Evolutionary conservation across 805 yeast species (phyloP).

Genomic region (Blastobotrys americana): DNA sequence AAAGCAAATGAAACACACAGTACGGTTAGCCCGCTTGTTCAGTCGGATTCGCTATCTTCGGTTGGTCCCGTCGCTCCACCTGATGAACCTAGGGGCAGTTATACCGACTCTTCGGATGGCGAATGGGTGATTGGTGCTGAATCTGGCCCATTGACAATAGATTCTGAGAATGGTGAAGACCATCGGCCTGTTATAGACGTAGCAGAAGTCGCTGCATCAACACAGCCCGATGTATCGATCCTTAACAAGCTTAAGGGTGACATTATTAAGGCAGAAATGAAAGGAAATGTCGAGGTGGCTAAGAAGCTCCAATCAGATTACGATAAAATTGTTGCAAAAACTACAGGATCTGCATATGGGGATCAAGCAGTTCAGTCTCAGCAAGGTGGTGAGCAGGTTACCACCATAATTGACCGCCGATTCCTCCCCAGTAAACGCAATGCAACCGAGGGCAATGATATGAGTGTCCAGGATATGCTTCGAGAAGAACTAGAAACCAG

Average conservation of each 20-base stretch:
- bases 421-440: constrained; percentile 7
- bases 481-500: constrained; percentile 32
- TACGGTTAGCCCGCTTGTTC: no score
- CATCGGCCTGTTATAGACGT: constrained; percentile 1
- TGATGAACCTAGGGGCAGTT: no score
- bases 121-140: constrained; percentile 9
- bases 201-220: neutral
- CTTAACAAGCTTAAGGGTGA: constrained; percentile 32
- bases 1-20: no score
- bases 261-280: constrained; percentile 31
- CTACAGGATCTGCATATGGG: constrained; percentile 16
- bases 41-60: no score
- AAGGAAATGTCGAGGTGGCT: constrained; percentile 20
- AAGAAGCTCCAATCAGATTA: no score
- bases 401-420: constrained; percentile 5
- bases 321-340: constrained; percentile 23
- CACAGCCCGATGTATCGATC: constrained; percentile 8
- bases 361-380: constrained; percentile 3
- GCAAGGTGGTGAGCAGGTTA: constrained; percentile 4
- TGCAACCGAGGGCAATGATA: constrained; percentile 4
- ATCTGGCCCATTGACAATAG: constrained; percentile 1
- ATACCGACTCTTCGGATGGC: no score
- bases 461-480: constrained; percentile 29
- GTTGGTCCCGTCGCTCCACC: no score
- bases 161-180: constrained; percentile 3